Conservation (phyloP, 129 eudicot species). For the Escallonia herrerae region DNA sequence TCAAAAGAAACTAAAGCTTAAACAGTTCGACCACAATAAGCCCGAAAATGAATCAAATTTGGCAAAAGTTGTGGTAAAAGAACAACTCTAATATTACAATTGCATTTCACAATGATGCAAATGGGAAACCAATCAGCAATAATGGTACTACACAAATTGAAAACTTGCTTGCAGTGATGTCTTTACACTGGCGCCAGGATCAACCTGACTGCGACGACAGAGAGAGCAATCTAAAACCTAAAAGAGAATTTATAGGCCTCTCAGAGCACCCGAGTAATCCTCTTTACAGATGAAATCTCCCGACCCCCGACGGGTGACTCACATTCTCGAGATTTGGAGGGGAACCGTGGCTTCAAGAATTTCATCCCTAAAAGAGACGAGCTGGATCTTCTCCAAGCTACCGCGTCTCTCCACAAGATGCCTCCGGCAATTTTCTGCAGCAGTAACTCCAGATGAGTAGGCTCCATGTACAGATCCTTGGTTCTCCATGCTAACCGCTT, state of each 20-base stretch:
- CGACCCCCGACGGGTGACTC: background rate
- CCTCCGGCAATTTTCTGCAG: slow-evolving; percentile 69
- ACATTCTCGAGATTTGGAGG: slow-evolving; percentile 93
- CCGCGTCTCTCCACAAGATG: slow-evolving; percentile 60
- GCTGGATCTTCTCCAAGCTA: slow-evolving; percentile 44
- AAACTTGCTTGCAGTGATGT: too few relatives aligned
- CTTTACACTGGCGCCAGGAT: too few relatives aligned
- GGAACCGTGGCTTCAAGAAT: slow-evolving; percentile 57
- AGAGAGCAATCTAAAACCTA: too few relatives aligned
- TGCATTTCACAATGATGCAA: too few relatives aligned
- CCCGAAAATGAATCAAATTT: too few relatives aligned
- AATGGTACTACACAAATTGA: too few relatives aligned
- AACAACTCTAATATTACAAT: too few relatives aligned
- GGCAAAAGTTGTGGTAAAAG: too few relatives aligned
- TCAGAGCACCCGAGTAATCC: background rate
- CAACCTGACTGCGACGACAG: too few relatives aligned
- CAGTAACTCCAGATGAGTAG: slow-evolving; percentile 67
- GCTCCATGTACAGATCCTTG: slow-evolving; percentile 99
- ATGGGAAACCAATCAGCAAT: too few relatives aligned
- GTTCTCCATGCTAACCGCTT: slow-evolving; percentile 91
- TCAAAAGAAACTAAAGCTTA: too few relatives aligned
- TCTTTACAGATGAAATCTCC: background rate
- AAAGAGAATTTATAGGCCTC: background rate
- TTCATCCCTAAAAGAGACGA: slow-evolving; percentile 47
- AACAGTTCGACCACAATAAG: too few relatives aligned